Evolutionary conservation across 345 rosid species (phyloP), one percentile per base, ranked within the genome.

Genomic region (Luvunga scandens): DNA sequence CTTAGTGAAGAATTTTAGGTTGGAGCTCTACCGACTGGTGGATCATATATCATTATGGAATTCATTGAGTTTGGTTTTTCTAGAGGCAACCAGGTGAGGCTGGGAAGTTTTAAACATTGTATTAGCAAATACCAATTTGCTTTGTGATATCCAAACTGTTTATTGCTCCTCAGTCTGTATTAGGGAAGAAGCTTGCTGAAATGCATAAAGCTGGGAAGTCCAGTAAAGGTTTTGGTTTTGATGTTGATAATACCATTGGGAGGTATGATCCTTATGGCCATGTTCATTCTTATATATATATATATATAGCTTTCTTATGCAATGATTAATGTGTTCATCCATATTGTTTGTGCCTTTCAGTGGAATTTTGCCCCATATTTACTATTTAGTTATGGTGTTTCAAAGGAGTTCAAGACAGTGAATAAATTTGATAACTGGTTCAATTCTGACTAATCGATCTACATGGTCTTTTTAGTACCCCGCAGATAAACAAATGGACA

Each of bases 131-230:
- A 61, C 25, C 71, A 59, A 5, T 70, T 76, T 78, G 22, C 21
- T 24, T 21, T 42, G 66, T 34, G 70, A 19, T 83, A 63, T 18
- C 61, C 80, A 74, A 75, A 83, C 68, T 55, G 36, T 66, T 78
- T 68, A 59, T 80, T 64, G 75, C 79, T 85, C 74, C n/a, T 73
- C 82, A 95, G 99, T 79, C 91, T 77, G 90, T 78, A 22, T 81
- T 95, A 73, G 98, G 99, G 66, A 91, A 86, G 91, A 90, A 91
- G 84, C 93, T 93, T 65, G 99, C 93, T 78, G 96, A 92, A 87
- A 95, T 93, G 99, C 99, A 93, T 87, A 91, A 87, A 85, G 95
- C 93, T 18, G 94, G 94, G 50, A 93, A 87, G 83, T 89, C 98
- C 10, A 83, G 82, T 3, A 92, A 91, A 72, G 98, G 99, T 67